These are phyloP conservation scores for Cutaneotrichosporon spelunceum DNA, from an alignment of 1,284 basidiomycete genomes.

Conservation along the genomic window DNA sequence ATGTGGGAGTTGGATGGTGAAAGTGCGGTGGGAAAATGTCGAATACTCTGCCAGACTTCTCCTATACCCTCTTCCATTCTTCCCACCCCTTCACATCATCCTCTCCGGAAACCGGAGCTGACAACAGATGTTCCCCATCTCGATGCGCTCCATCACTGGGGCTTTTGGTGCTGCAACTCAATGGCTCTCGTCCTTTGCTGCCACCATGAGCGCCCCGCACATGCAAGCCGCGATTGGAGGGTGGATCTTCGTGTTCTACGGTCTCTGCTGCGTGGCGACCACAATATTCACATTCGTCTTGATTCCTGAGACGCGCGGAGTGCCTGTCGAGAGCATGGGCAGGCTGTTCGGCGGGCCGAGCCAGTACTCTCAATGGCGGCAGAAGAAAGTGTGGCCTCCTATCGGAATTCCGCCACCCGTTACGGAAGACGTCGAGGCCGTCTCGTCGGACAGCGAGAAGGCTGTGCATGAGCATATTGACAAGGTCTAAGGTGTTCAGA, in stretches of 20 bases:
- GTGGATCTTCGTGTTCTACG: constrained; percentile 43
- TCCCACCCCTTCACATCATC: no score
- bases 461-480: neutral
- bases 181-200: constrained; percentile 35
- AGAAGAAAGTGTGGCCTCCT: constrained; percentile 35
- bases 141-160: constrained; percentile 33
- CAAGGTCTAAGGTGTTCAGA: neutral
- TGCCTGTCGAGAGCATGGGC: constrained; percentile 37
- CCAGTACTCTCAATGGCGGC: constrained; percentile 27
- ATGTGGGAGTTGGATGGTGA: no score
- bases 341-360: constrained; percentile 28
- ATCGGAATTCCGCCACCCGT: constrained; percentile 29
- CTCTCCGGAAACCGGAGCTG: neutral
- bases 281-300: constrained; percentile 37
- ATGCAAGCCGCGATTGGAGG: constrained; percentile 28
- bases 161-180: constrained; percentile 31
- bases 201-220: constrained; percentile 36
- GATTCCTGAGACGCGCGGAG: constrained; percentile 40
- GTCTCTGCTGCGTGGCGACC: constrained; percentile 28
- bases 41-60: no score
- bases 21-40: no score
- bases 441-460: neutral
- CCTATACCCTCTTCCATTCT: no score
- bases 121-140: constrained; percentile 33
- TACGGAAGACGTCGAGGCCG: neutral